A percentile compares a stretch with the other conserved stretches of the same genome.
These are phyloP conservation scores for Diplodia intermedia DNA, from an alignment of 2,329 filamentous ascomycete species.

Conservation along the genomic window DNA sequence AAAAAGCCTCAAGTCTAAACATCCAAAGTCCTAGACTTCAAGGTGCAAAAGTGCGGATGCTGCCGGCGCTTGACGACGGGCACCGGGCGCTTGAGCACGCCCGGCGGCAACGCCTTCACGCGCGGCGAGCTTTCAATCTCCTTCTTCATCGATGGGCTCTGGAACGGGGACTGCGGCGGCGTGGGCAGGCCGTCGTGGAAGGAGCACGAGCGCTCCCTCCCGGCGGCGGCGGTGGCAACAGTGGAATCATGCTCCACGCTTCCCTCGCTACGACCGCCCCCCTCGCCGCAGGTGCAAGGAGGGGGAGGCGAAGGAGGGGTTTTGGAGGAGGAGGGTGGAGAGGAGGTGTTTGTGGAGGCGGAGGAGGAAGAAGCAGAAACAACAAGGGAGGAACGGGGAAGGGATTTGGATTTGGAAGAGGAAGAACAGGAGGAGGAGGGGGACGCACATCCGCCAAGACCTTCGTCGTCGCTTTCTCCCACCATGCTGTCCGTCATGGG, in stretches of 20 bases:
- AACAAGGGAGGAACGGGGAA: constrained; percentile 6
- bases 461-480: constrained; percentile 78
- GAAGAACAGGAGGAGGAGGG: constrained; percentile 36
- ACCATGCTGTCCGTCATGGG: constrained; percentile 71
- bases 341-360: not conserved
- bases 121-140: constrained; percentile 17
- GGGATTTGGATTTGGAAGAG: constrained; percentile 15
- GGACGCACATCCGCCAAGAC: constrained; percentile 82
- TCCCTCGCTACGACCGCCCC: not conserved
- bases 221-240: not conserved
- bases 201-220: constrained; percentile 16
- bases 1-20: not conserved
- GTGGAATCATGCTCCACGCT: not conserved
- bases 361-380: constrained; percentile 3
- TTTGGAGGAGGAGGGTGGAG: not conserved
- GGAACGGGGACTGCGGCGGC: constrained; percentile 30
- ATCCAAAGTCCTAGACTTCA: not conserved
- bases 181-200: constrained; percentile 31
- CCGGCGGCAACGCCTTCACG: not conserved
- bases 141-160: constrained; percentile 17
- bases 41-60: not conserved
- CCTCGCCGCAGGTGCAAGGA: constrained; percentile 6
- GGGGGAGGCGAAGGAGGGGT: not conserved
- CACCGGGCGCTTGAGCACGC: not conserved
- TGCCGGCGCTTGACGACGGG: not conserved